Conservation (phyloP, 305 asterid genomes). For the Vinca major region DNA sequence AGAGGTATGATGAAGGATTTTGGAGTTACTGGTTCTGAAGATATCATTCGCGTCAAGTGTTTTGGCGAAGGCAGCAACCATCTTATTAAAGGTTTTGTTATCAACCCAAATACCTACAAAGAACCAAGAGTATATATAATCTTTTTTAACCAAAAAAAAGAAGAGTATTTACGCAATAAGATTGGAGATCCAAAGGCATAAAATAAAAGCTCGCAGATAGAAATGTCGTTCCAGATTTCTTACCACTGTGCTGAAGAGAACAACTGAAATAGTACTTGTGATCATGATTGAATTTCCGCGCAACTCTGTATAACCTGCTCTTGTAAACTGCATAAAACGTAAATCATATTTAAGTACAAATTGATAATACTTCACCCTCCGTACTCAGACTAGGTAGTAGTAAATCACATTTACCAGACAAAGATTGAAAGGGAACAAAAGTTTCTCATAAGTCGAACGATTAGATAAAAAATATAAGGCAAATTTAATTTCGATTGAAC, state of each 20-base stretch:
- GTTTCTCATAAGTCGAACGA: not conserved
- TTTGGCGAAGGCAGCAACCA: slow-evolving; percentile 45
- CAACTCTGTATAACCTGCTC: slow-evolving; percentile 60
- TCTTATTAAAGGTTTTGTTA: slow-evolving; percentile 73
- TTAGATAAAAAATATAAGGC: not conserved
- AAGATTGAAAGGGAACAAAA: not conserved
- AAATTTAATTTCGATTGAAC: not conserved
- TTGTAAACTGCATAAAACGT: slow-evolving; percentile 53
- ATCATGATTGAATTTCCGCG: slow-evolving; percentile 72
- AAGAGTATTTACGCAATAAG: slow-evolving; percentile 2
- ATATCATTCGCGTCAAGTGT: slow-evolving; percentile 37
- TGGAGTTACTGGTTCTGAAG: slow-evolving; percentile 54
- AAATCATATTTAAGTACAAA: slow-evolving; percentile 12
- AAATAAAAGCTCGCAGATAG: not conserved
- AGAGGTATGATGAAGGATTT: slow-evolving; percentile 56
- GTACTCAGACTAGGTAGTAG: not conserved
- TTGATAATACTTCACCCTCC: not conserved
- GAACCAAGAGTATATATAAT: slow-evolving; percentile 5
- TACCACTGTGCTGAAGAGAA: slow-evolving; percentile 95
- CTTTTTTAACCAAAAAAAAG: too few species aligned
- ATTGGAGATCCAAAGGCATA: not conserved
- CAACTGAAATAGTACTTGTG: slow-evolving; percentile 92
- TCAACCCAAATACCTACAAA: slow-evolving; percentile 69
- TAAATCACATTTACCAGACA: not conserved
- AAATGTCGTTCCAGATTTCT: not conserved